phyloP scores from a whole-genome alignment of 106 monocot genomes.

The Dendrobium nobile region DNA sequence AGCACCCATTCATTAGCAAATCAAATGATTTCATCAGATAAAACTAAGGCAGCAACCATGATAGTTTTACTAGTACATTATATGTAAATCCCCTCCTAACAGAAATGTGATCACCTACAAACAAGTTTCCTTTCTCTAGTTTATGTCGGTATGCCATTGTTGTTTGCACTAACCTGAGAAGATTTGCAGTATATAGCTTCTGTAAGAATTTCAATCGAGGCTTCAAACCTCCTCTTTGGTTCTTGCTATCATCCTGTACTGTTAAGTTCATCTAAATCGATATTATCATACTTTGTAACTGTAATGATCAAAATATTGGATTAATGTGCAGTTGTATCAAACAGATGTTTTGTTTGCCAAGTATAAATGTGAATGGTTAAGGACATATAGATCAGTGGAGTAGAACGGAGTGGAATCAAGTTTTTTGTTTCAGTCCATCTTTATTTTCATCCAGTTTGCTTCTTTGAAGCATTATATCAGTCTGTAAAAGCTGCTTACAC shows the following conservation, averaged over 20 bases:
- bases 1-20: no score
- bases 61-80: no score
- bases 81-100: no score
- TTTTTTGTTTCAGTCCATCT: not conserved
- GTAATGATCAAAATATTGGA: not conserved
- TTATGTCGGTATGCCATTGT: not conserved
- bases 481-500: conserved; percentile 28
- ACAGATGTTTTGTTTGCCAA: not conserved
- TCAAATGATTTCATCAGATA: no score
- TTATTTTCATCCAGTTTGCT: not conserved
- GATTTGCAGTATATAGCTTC: not conserved
- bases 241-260: no score
- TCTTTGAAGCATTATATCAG: conserved; percentile 14
- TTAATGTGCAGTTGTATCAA: not conserved
- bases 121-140: not conserved
- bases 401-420: no score
- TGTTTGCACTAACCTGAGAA: conserved; percentile 1
- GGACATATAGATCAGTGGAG: not conserved
- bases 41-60: no score
- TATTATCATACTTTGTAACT: not conserved
- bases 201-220: no score
- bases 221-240: no score
- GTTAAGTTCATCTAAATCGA: no score
- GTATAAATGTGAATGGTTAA: not conserved
- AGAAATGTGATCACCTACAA: not conserved